Evolutionary conservation across 352 stramenopile genomes (phyloP).

Genomic region (Phytophthora citrophthora): DNA sequence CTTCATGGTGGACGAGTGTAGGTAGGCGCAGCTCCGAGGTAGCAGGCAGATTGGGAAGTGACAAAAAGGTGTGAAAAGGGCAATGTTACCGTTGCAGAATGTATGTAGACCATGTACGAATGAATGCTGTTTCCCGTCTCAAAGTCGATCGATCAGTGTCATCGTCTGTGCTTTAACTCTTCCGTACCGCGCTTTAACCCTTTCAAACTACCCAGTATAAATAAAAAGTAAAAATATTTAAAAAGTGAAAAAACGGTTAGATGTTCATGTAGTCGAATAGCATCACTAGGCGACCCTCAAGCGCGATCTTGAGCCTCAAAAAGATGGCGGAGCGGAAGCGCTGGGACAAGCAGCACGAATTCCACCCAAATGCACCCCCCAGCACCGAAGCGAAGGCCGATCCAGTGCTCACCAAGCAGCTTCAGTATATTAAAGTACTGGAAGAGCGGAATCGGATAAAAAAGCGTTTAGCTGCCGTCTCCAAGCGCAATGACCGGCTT

Average conservation of each 20-base stretch:
- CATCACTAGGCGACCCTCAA: slow-evolving; percentile 3
- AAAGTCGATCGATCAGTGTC: slow-evolving; percentile 4
- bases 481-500: slow-evolving; percentile 61
- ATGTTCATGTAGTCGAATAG: not conserved
- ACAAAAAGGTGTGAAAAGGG: not conserved
- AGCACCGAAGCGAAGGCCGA: slow-evolving; percentile 34
- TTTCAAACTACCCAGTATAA: no score
- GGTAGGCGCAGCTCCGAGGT: not conserved
- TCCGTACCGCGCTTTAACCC: not conserved
- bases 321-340: slow-evolving; percentile 53
- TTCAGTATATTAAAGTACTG: slow-evolving; percentile 86
- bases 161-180: slow-evolving; percentile 5
- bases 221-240: not conserved
- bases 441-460: slow-evolving; percentile 85
- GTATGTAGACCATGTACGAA: slow-evolving; percentile 24
- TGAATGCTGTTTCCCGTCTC: slow-evolving; percentile 10
- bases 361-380: slow-evolving; percentile 3
- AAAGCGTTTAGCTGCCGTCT: slow-evolving; percentile 72
- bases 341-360: slow-evolving; percentile 54
- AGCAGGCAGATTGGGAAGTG: slow-evolving; percentile 17
- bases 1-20: slow-evolving; percentile 19
- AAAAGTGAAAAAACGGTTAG: no score
- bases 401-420: slow-evolving; percentile 75
- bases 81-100: slow-evolving; percentile 8
- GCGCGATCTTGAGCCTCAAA: not conserved